Percentiles rank a stretch among this genome's conserved stretches.
Evolutionary conservation across 805 yeast species (phyloP).

Genomic region (Hanseniaspora occidentalis): DNA sequence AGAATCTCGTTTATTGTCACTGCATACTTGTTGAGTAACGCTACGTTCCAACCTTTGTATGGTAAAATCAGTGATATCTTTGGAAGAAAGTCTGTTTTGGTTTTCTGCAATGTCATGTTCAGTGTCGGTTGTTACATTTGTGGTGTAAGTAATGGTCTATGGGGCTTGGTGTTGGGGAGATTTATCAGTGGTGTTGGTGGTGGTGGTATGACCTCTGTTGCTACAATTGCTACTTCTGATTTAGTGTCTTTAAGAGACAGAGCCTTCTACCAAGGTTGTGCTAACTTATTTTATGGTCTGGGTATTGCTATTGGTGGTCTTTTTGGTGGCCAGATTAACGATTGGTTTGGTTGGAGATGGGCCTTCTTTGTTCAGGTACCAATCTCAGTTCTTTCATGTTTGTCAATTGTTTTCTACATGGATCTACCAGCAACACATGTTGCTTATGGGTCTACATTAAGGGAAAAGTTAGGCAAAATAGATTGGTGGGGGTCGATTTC

Average conservation of each 20-base stretch:
- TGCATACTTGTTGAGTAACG: constrained; percentile 51
- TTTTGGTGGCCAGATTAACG: constrained; percentile 48
- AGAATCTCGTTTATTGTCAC: constrained; percentile 66
- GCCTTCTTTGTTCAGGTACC: constrained; percentile 45
- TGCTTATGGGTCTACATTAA: constrained; percentile 28
- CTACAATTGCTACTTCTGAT: constrained; percentile 68
- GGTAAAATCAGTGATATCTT: constrained; percentile 64
- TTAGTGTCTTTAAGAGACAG: constrained; percentile 64
- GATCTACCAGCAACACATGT: constrained; percentile 26
- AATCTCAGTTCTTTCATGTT: constrained; percentile 37
- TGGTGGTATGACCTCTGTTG: constrained; percentile 67
- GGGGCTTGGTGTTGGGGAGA: constrained; percentile 39
- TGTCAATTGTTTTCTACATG: constrained; percentile 29
- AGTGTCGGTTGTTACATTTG: constrained; percentile 47
- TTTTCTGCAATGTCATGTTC: constrained; percentile 43
- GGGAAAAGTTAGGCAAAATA: constrained; percentile 38
- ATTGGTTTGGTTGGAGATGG: constrained; percentile 53
- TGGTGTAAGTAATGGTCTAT: constrained; percentile 35
- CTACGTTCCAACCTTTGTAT: constrained; percentile 62
- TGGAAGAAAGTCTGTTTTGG: constrained; percentile 44
- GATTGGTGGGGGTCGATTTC: constrained; percentile 43
- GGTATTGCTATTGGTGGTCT: constrained; percentile 70
- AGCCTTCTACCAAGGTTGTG: constrained; percentile 74
- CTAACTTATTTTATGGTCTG: constrained; percentile 60
- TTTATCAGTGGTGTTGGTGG: constrained; percentile 83